Percentiles rank a stretch among this genome's conserved stretches.
These are phyloP conservation scores for Brachypodium distachyon DNA, from an alignment of 202 grass and related monocot genomes.

Conservation along the genomic window DNA sequence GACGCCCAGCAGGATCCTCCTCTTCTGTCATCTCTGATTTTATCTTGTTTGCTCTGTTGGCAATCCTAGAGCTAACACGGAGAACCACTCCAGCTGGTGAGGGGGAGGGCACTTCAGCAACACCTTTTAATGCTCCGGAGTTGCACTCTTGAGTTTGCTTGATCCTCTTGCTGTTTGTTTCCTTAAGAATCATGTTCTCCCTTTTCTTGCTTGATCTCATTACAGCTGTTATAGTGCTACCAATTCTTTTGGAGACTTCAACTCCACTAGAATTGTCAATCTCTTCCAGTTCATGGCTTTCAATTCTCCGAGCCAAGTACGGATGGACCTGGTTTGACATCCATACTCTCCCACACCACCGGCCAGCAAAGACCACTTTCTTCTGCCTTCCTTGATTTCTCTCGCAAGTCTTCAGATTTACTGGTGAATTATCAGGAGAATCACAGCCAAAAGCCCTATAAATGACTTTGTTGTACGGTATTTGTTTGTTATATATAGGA, in stretches of 20 bases:
- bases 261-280: slow-evolving; percentile 27
- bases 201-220: slow-evolving; percentile 38
- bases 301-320: slow-evolving; percentile 40
- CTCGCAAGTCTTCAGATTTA: slow-evolving; percentile 33
- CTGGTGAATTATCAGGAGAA: slow-evolving; percentile 36
- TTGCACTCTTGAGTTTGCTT: slow-evolving; percentile 22
- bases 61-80: slow-evolving; percentile 46
- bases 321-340: slow-evolving; percentile 84
- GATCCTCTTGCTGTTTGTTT: slow-evolving; percentile 35
- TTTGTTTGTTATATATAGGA: slow-evolving; percentile 74
- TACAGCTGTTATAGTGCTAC: not conserved
- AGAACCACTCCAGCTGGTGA: slow-evolving; percentile 30
- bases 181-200: slow-evolving; percentile 29
- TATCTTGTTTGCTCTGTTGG: slow-evolving; percentile 24
- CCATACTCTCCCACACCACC: slow-evolving; percentile 95
- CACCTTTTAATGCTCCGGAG: slow-evolving; percentile 11
- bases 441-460: slow-evolving; percentile 62
- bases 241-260: slow-evolving; percentile 13
- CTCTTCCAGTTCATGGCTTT: slow-evolving; percentile 39
- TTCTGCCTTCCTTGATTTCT: slow-evolving; percentile 50
- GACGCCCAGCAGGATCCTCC: not conserved
- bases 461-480: slow-evolving; percentile 86
- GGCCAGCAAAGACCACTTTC: slow-evolving; percentile 57
- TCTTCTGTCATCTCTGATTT: slow-evolving; percentile 38
- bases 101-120: slow-evolving; percentile 11